Percentiles rank a stretch among this genome's conserved stretches.
These are phyloP conservation scores for Aspergillus funiculosus DNA, from an alignment of 495 filamentous ascomycete species.

Conservation along the genomic window DNA sequence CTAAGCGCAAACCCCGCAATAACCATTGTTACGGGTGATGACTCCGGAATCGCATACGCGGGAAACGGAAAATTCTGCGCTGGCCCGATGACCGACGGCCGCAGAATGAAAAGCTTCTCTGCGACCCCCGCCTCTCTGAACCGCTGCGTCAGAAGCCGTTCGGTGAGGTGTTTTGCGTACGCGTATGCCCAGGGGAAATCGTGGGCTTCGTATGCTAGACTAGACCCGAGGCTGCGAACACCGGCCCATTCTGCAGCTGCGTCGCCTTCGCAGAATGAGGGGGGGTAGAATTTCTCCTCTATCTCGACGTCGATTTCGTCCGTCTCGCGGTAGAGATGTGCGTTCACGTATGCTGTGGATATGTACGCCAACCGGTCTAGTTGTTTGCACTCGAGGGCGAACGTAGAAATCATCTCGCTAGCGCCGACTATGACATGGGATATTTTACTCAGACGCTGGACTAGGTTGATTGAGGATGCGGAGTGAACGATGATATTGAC, in stretches of 20 bases:
- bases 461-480: slow-evolving; percentile 13
- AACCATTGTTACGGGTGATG: background rate
- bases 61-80: slow-evolving; percentile 9
- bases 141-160: slow-evolving; percentile 5
- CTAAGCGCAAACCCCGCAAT: background rate
- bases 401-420: background rate
- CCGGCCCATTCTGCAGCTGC: background rate
- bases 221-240: background rate
- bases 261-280: background rate
- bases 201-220: slow-evolving; percentile 2
- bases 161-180: slow-evolving; percentile 22
- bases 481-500: slow-evolving; percentile 11
- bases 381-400: background rate
- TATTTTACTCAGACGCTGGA: background rate
- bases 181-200: slow-evolving; percentile 17
- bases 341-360: background rate
- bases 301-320: background rate
- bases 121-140: background rate
- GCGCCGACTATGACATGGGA: background rate
- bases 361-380: background rate
- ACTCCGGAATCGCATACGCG: slow-evolving; percentile 8
- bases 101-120: slow-evolving; percentile 14
- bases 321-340: slow-evolving; percentile 1
- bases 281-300: slow-evolving; percentile 11
- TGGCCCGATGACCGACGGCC: slow-evolving; percentile 17